Evolutionary conservation across 1,139 yeast genomes (phyloP).

Genomic region (Protomyces arabidopsidicola): DNA sequence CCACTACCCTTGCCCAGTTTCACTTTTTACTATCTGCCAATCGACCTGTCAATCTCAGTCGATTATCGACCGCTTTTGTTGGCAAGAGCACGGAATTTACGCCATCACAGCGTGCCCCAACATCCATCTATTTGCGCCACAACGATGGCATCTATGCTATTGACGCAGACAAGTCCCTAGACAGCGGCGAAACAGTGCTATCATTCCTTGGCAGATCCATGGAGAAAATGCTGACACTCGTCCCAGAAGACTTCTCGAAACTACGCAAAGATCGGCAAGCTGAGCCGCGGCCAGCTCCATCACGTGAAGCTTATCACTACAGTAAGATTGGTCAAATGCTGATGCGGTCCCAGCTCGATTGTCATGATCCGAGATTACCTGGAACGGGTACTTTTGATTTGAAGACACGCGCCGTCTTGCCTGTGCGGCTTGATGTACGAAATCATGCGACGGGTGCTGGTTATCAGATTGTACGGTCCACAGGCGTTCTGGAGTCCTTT

Average conservation of each 20-base stretch:
- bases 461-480: constrained; percentile 59
- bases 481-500: constrained; percentile 69
- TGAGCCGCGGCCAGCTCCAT: constrained; percentile 28
- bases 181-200: constrained; percentile 59
- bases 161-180: constrained; percentile 65
- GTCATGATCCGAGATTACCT: constrained; percentile 69
- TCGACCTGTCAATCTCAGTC: constrained; percentile 48
- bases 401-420: constrained; percentile 85
- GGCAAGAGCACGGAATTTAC: constrained; percentile 33
- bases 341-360: constrained; percentile 88
- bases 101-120: constrained; percentile 44
- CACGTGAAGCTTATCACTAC: constrained; percentile 55
- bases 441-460: constrained; percentile 50
- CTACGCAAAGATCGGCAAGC: constrained; percentile 37
- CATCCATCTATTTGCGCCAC: constrained; percentile 45
- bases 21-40: constrained; percentile 65
- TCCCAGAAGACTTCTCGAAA: constrained; percentile 44
- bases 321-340: constrained; percentile 63
- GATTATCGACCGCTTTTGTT: constrained; percentile 47
- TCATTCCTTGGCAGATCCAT: constrained; percentile 53
- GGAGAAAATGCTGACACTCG: constrained; percentile 35
- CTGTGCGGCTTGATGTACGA: constrained; percentile 67
- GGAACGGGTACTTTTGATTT: constrained; percentile 91
- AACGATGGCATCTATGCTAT: constrained; percentile 53
- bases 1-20: constrained; percentile 65